A percentile compares a stretch with the other conserved stretches of the same genome.
phyloP scores from a whole-genome alignment of 345 rosid genomes.

The Anastatica hierochuntica region DNA sequence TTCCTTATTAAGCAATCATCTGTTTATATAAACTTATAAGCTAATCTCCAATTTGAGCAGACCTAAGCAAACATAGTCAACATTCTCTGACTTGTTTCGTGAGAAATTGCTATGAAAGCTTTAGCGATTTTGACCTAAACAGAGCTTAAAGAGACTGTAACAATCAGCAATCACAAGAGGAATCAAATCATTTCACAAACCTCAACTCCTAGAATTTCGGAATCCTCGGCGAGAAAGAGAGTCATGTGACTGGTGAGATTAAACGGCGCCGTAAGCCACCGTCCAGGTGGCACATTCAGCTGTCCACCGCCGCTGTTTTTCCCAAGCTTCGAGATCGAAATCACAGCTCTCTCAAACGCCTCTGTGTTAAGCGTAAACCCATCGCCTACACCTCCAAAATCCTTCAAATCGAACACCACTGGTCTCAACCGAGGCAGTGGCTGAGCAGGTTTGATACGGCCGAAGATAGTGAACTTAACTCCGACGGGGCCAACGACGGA shows the following conservation, averaged over 20 bases:
- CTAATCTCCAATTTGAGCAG: too few relatives aligned
- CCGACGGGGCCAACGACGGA: constrained; percentile 20
- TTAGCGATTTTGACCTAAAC: too few relatives aligned
- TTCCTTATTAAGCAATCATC: too few relatives aligned
- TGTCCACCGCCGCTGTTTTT: constrained; percentile 80
- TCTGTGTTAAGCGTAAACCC: constrained; percentile 70
- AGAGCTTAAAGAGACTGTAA: too few relatives aligned
- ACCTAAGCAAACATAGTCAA: not conserved
- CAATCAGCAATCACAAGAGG: too few relatives aligned
- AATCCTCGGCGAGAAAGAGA: constrained; percentile 64
- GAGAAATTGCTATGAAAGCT: too few relatives aligned
- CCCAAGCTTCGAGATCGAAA: constrained; percentile 59
- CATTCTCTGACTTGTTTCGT: too few relatives aligned
- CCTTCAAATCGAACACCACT: constrained; percentile 63
- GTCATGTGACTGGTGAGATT: constrained; percentile 95
- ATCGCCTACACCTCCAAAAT: constrained; percentile 88
- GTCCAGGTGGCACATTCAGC: constrained; percentile 88
- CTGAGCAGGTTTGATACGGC: constrained; percentile 27
- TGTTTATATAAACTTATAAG: too few relatives aligned
- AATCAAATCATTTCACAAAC: constrained; percentile 84
- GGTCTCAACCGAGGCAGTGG: constrained; percentile 51
- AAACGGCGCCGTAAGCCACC: constrained; percentile 92
- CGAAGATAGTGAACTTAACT: constrained; percentile 31
- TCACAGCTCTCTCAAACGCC: constrained; percentile 77
- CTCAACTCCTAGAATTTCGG: constrained; percentile 81